A percentile compares a stretch with the other conserved stretches of the same genome.
Conservation (phyloP, 345 rosid genomes). For the Linum usitatissimum region DNA sequence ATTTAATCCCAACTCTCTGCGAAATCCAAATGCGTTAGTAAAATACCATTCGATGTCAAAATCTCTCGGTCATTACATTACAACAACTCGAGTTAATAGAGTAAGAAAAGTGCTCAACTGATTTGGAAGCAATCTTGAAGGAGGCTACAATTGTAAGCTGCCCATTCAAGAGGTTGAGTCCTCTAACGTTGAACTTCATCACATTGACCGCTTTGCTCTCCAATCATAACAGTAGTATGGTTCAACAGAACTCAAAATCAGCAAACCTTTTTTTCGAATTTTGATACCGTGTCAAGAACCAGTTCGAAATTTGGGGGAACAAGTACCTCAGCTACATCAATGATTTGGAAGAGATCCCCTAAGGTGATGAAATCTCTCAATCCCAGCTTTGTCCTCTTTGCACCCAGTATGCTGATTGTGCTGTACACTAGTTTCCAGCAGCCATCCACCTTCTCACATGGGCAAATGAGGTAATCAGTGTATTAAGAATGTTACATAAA, state of each 20-base stretch:
- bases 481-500: constrained; percentile 13
- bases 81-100: too few species aligned
- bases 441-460: constrained; percentile 40
- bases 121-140: constrained; percentile 53
- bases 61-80: too few species aligned
- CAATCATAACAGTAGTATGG: constrained; percentile 1
- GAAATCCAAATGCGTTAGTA: neutral
- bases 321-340: constrained; percentile 58
- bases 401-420: constrained; percentile 67
- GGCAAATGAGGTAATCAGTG: too few species aligned
- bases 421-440: constrained; percentile 76
- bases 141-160: constrained; percentile 65
- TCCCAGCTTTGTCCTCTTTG: constrained; percentile 76
- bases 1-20: constrained; percentile 64
- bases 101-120: constrained; percentile 30
- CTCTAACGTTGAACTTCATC: constrained; percentile 73
- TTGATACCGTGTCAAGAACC: neutral
- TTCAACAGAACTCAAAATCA: neutral
- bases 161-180: constrained; percentile 58
- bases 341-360: constrained; percentile 65
- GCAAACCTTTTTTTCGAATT: neutral
- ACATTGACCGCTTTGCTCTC: constrained; percentile 90
- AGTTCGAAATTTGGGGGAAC: neutral
- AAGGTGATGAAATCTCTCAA: constrained; percentile 70
- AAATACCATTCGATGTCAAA: too few species aligned